Evolutionary conservation across 2,329 filamentous ascomycete genomes (phyloP).

Genomic region (Lecanicillium sp.): DNA sequence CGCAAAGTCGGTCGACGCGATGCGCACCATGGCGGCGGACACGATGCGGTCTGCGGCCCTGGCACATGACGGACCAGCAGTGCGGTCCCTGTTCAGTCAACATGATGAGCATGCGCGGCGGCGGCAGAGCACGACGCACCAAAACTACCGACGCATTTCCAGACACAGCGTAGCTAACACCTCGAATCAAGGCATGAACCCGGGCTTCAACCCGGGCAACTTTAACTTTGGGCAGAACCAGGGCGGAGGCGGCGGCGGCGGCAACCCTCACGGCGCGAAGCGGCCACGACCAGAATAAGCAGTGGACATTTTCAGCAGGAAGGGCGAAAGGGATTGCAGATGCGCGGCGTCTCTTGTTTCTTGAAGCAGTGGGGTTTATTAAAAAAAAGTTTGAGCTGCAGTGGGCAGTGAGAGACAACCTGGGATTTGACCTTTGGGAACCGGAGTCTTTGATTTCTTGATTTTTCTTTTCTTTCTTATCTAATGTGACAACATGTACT

Average conservation of each 20-base stretch:
- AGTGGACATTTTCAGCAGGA: neutral
- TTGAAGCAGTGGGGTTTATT: neutral
- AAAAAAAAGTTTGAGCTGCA: neutral
- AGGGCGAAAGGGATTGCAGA: too few species aligned
- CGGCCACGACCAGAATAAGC: constrained; percentile 64
- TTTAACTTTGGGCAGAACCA: constrained; percentile 57
- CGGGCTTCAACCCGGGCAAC: constrained; percentile 64
- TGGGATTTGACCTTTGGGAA: neutral
- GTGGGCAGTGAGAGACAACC: neutral
- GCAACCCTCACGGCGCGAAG: constrained; percentile 79
- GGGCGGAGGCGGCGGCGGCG: constrained; percentile 38
- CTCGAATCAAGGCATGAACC: constrained; percentile 48
- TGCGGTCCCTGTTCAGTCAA: neutral
- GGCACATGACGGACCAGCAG: neutral
- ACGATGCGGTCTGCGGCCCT: neutral
- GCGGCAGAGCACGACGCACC: neutral
- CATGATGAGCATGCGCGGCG: neutral
- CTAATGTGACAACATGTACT: constrained; percentile 3
- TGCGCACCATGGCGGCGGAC: neutral
- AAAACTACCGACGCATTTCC: neutral
- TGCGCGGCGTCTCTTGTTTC: too few species aligned
- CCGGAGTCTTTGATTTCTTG: neutral
- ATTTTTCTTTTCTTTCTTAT: constrained; percentile 4
- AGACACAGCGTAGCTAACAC: constrained; percentile 41
- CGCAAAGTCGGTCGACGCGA: neutral